Percentiles rank a stretch among this genome's conserved stretches.
Evolutionary conservation across 1,284 basidiomycete species (phyloP).

Genomic region (Leccinum fuscescens): DNA sequence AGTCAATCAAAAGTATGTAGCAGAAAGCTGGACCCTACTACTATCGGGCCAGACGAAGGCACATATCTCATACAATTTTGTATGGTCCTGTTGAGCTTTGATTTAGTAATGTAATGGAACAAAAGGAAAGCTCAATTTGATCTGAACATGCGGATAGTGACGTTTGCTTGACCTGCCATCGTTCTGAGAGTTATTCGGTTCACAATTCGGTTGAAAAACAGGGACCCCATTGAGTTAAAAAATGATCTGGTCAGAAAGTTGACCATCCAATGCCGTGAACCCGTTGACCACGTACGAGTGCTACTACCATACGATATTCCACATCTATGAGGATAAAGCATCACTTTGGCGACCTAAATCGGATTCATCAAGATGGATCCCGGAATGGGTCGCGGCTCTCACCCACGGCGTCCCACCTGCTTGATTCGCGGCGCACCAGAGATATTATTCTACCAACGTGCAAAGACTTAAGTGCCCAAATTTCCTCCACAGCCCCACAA

Average conservation of each 20-base stretch:
- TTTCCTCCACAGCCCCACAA: too few relatives aligned
- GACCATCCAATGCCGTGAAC: not conserved
- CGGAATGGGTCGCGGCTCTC: too few relatives aligned
- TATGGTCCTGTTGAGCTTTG: too few relatives aligned
- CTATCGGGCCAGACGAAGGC: too few relatives aligned
- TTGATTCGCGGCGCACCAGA: too few relatives aligned
- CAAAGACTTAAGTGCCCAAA: too few relatives aligned
- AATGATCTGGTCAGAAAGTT: not conserved
- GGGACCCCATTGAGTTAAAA: not conserved
- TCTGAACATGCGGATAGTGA: not conserved
- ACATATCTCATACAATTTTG: too few relatives aligned
- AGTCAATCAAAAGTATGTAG: too few relatives aligned
- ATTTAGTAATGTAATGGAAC: not conserved
- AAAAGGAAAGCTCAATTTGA: not conserved
- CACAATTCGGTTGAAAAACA: not conserved
- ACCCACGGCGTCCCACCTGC: too few relatives aligned
- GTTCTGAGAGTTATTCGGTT: not conserved
- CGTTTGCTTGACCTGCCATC: not conserved
- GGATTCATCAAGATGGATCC: not conserved
- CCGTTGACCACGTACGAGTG: not conserved
- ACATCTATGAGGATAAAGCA: not conserved
- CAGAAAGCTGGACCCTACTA: too few relatives aligned
- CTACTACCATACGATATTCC: not conserved
- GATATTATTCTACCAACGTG: too few relatives aligned
- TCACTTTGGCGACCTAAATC: not conserved